phyloP scores from a whole-genome alignment of 2,329 filamentous ascomycete species.

The Boeremia exigua region DNA sequence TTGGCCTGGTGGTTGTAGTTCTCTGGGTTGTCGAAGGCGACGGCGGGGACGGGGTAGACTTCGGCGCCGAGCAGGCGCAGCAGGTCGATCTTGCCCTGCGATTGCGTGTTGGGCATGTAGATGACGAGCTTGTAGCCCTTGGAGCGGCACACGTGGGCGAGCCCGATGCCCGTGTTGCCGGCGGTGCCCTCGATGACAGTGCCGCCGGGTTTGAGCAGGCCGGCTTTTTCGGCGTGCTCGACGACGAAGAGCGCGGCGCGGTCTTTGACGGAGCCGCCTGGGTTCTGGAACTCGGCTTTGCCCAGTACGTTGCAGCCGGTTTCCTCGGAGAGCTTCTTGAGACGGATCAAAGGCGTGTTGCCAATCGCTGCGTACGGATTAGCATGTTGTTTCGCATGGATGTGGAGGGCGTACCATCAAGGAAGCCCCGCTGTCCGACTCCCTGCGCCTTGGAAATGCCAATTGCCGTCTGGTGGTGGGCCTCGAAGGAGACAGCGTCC shows the following conservation, averaged over 20 bases:
- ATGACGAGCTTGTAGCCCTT: constrained; percentile 95
- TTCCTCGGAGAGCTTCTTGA: constrained; percentile 85
- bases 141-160: constrained; percentile 93
- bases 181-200: constrained; percentile 97
- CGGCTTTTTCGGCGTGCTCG: constrained; percentile 87
- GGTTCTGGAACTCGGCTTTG: constrained; percentile 99
- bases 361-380: constrained; percentile 74
- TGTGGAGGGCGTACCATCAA: constrained; percentile 69
- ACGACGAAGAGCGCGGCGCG: constrained; percentile 94
- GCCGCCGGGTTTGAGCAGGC: constrained; percentile 80
- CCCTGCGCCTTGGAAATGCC: constrained; percentile 81
- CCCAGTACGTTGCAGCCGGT: constrained; percentile 94
- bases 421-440: constrained; percentile 73
- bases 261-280: constrained; percentile 94
- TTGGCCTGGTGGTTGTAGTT: constrained; percentile 98
- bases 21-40: constrained; percentile 90
- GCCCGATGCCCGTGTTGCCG: constrained; percentile 96
- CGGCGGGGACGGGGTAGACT: constrained; percentile 93
- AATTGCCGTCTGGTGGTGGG: constrained; percentile 66
- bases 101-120: constrained; percentile 99
- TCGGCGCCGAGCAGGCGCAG: constrained; percentile 89
- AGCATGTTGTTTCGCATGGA: constrained; percentile 1
- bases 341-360: constrained; percentile 91
- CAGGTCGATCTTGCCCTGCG: constrained; percentile 95
- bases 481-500: constrained; percentile 56